Base-by-base conservation (phyloP, 2,329 filamentous ascomycete genomes). In the Podosphaera fusca region DNA sequence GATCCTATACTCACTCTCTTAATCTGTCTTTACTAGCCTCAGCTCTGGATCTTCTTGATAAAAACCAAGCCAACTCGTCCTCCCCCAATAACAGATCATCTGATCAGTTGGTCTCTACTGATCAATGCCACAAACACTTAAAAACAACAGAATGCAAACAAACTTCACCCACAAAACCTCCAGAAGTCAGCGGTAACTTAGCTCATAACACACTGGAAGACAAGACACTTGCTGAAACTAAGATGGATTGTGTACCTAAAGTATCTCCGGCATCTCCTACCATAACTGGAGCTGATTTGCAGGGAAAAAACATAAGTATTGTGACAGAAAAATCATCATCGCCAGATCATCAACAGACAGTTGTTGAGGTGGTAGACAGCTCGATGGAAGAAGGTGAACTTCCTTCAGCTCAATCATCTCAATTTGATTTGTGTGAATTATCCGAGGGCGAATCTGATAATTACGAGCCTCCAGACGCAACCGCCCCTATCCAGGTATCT, bases 401-500 rank as follows among this genome's bases (percentile, higher is more conserved):
- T 38, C 65, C 61, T 40, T 59, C 62, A 14, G 60, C 59, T 49
- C 64, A 65, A 55, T 62, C 62, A 4, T 63, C 64, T 29, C 57
- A 38, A 53, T 8, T 14, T 53, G 12, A 58, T 35, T 14, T 2
- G 6, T 8, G 31, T 35, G 58, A 61, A 31, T 35, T 53, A n/a
- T 55, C 55, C 42, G 63, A 64, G 2, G 55, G 58, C 5, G 65
- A 65, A 49, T 75, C 75, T 1, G 77, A 80, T 59, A 73, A 69
- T 54, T 79, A 80, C 62, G 76, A 81, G 60, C 77, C 77, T 53
- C 75, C 75, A 21, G 74, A 73, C 56, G 70, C 69, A 3, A 63
- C 63, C 12, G 57, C 64, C 30, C 63, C 63, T 53, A 57, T 61
- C 36, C 55, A 58, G 3, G 54, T 57, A 4, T 62, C 61, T 14